Evolutionary conservation across 1,284 basidiomycete species (phyloP).

Genomic region (Papiliotrema terrestris): DNA sequence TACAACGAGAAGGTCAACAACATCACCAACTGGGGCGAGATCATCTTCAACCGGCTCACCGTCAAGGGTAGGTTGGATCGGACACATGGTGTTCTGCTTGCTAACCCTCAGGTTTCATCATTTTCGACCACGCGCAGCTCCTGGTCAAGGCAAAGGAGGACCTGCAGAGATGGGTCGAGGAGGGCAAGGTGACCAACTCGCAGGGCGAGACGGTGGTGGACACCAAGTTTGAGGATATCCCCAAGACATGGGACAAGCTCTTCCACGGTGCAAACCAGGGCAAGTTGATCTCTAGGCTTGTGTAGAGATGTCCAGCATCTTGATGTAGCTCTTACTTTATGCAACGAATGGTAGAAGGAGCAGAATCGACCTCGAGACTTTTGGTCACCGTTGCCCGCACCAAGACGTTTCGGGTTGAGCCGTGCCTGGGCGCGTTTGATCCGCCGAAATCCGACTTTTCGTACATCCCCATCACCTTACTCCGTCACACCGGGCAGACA

Average conservation of each 20-base stretch:
- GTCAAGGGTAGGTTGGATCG: conserved; percentile 38
- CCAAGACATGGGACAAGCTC: conserved; percentile 34
- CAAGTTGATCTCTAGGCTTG: conserved; percentile 41
- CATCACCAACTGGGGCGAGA: conserved; percentile 28
- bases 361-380: too few species aligned
- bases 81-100: not conserved
- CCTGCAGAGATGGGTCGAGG: conserved; percentile 27
- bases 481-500: too few species aligned
- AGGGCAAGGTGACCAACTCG: conserved; percentile 33
- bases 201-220: conserved; percentile 39
- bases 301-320: conserved; percentile 1
- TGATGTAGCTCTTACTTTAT: not conserved
- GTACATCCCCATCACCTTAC: too few species aligned
- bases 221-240: conserved; percentile 38
- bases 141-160: conserved; percentile 18
- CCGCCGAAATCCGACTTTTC: too few species aligned
- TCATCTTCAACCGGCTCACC: conserved; percentile 49
- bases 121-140: conserved; percentile 36
- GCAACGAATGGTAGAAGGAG: too few species aligned
- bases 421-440: too few species aligned
- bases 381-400: too few species aligned
- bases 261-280: conserved; percentile 42
- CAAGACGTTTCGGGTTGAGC: too few species aligned
- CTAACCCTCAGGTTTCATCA: conserved; percentile 42
- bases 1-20: conserved; percentile 23